These are phyloP conservation scores for Ustilago tritici DNA, from an alignment of 1,284 basidiomycete genomes.

Conservation along the genomic window DNA sequence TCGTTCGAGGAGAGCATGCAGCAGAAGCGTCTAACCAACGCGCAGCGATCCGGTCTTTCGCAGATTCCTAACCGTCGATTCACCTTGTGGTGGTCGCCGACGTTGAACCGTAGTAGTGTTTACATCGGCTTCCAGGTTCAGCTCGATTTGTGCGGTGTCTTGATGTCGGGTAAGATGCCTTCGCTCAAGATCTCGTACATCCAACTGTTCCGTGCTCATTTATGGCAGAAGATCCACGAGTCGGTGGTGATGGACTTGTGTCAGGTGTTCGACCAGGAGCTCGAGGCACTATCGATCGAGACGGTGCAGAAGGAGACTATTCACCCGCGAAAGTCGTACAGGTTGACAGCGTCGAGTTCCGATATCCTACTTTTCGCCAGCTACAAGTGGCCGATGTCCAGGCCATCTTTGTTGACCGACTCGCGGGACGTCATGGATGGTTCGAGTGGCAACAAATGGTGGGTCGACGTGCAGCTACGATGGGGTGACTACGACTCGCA, in stretches of 20 bases:
- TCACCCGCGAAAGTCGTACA: constrained; percentile 98
- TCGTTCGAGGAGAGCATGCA: constrained; percentile 98
- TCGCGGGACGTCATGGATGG: constrained; percentile 96
- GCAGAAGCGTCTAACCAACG: constrained; percentile 81
- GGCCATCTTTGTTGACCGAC: constrained; percentile 94
- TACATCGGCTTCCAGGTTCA: constrained; percentile 99
- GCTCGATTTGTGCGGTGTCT: constrained; percentile 87
- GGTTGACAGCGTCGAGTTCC: constrained; percentile 95
- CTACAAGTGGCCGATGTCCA: constrained; percentile 91
- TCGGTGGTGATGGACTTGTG: constrained; percentile 94
- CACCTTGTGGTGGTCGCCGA: constrained; percentile 98
- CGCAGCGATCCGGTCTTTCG: constrained; percentile 93
- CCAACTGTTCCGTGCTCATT: constrained; percentile 99
- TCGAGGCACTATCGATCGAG: constrained; percentile 98
- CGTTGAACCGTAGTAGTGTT: constrained; percentile 96
- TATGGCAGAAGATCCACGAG: constrained; percentile 85
- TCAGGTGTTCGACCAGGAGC: constrained; percentile 98
- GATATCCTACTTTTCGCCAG: constrained; percentile 97
- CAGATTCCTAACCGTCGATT: constrained; percentile 99
- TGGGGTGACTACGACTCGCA: constrained; percentile 99
- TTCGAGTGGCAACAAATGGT: constrained; percentile 97
- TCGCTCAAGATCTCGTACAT: constrained; percentile 84
- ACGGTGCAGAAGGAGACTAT: constrained; percentile 99
- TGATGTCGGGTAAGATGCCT: constrained; percentile 96
- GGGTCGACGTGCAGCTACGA: constrained; percentile 95